Evolutionary conservation across 83 land plant species (phyloP), one percentile per base, ranked within the genome.

Genomic region (Larix sibirica): DNA sequence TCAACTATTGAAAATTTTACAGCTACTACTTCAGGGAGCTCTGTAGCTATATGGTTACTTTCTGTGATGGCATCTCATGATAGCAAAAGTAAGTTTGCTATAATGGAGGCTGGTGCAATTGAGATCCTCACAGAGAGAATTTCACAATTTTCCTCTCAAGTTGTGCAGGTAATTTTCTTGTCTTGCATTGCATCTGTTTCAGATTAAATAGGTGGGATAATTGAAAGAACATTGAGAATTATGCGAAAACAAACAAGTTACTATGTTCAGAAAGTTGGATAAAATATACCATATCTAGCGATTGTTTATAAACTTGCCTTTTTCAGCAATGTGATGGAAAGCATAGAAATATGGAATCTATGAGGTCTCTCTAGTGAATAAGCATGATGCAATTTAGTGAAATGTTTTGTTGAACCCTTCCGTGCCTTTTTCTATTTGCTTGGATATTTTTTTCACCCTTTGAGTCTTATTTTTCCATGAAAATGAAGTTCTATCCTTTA

Each of bases 101-200:
- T 97, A 31, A 90, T 96, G 93, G 98, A 97, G 42, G 96, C 95
- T 83, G 99, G 98, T 63, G 97, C 95, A 36, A 83, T 97, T 80
- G 99, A 96, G 77, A 90, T 92, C 62, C 92, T 97, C 26, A 90
- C 95, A 17, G 99, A 97, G 47, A 90, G 85, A 83, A 92, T 97
- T 6, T 86, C 92, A 26, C 81, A 86, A 31, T 65, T 81, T 67
- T 74, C 58, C 18, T 75, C 62, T 31, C 88, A 64, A 60, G 80
- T 81, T 71, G 18, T 77, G 23, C 90, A 88, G 89, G 92, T 90
- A 83, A 26, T 42, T 18, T 5, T 28, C 28, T 40, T 73, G 0
- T 36, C 60, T 79, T 38, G 59, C 12, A 50, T 50, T 50, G 56
- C 56, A 50, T 50, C 56, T 50, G 56, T 50, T 50, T 50, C 56